Evolutionary conservation across 345 rosid genomes (phyloP).

Genomic region (Salix arbutifolia): DNA sequence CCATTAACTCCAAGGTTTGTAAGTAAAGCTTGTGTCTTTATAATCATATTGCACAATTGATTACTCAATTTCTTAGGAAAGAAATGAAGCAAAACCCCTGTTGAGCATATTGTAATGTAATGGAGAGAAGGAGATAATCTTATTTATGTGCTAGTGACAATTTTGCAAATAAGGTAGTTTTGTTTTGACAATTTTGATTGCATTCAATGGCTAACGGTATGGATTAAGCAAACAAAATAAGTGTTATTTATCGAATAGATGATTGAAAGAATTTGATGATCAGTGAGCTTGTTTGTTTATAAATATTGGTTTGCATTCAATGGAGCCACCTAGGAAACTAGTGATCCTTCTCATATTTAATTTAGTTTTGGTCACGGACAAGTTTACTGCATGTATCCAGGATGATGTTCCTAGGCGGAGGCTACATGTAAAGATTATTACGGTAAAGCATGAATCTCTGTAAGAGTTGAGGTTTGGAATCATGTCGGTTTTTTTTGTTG

Average conservation of each 20-base stretch:
- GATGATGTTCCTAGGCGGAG: neutral
- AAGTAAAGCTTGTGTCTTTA: neutral
- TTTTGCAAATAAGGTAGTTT: neutral
- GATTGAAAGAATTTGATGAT: neutral
- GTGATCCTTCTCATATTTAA: neutral
- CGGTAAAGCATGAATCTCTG: neutral
- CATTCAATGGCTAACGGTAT: neutral
- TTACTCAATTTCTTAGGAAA: neutral
- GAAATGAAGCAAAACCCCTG: neutral
- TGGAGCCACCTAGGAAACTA: neutral
- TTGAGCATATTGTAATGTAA: neutral
- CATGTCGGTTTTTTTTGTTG: neutral
- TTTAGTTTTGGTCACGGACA: too few species aligned
- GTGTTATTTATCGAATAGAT: neutral
- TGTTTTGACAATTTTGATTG: neutral
- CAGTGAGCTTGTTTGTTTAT: too few species aligned
- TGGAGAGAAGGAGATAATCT: neutral
- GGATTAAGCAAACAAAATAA: neutral
- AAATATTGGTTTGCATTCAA: too few species aligned
- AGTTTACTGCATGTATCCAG: too few species aligned
- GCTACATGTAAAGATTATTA: neutral
- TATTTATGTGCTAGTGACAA: neutral
- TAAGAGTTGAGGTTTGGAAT: neutral
- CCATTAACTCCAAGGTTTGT: conserved; percentile 41
- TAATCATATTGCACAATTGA: neutral